phyloP scores from a whole-genome alignment of 2,329 filamentous ascomycete species.

The Xylaria multiplex region DNA sequence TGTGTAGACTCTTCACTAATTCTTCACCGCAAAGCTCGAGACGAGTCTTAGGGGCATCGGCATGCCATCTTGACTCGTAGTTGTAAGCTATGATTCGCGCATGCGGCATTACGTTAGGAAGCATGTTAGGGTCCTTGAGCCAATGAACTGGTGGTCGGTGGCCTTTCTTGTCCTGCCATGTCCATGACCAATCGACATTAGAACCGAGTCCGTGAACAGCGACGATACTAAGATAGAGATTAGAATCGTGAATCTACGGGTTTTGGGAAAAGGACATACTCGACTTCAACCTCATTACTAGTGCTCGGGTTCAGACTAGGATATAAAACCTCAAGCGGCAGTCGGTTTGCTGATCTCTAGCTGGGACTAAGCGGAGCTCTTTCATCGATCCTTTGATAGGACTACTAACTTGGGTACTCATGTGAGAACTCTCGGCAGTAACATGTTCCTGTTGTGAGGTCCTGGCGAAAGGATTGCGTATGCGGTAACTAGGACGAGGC shows the following conservation, averaged over 20 bases:
- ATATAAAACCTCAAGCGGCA: constrained; percentile 27
- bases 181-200: constrained; percentile 30
- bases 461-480: neutral
- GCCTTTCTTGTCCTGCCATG: constrained; percentile 25
- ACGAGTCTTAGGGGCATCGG: constrained; percentile 21
- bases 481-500: neutral
- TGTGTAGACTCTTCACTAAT: constrained; percentile 12
- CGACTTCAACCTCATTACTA: constrained; percentile 8
- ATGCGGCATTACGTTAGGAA: constrained; percentile 26
- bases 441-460: neutral
- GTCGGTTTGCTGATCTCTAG: constrained; percentile 13
- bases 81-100: constrained; percentile 30
- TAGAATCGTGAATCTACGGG: neutral
- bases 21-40: constrained; percentile 33
- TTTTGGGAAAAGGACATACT: constrained; percentile 4
- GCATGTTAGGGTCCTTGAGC: constrained; percentile 34
- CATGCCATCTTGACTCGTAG: constrained; percentile 30
- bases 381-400: neutral
- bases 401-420: constrained; percentile 8
- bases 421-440: constrained; percentile 8
- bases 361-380: neutral
- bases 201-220: constrained; percentile 29
- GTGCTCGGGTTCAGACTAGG: neutral
- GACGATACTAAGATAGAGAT: constrained; percentile 18
- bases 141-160: constrained; percentile 24